These are phyloP conservation scores for Viola pubescens DNA, from an alignment of 441 rosid species.

Conservation along the genomic window DNA sequence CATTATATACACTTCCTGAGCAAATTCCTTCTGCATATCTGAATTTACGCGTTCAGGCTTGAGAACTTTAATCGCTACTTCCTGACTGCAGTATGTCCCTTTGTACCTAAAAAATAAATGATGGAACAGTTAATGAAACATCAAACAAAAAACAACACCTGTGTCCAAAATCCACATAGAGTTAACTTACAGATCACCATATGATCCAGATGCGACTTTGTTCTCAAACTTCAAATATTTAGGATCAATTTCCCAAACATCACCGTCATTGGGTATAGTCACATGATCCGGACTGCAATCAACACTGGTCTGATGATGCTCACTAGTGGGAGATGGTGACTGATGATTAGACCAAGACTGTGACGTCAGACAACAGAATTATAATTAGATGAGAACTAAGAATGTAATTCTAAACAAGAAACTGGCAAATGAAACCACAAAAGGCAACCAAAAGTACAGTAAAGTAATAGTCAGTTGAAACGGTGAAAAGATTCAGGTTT, in stretches of 20 bases:
- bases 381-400: conserved; percentile 6
- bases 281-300: conserved; percentile 45
- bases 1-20: conserved; percentile 96
- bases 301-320: conserved; percentile 27
- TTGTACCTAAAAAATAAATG: conserved; percentile 44
- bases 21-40: conserved; percentile 73
- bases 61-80: conserved; percentile 85
- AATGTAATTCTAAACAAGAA: not conserved
- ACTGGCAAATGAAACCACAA: not conserved
- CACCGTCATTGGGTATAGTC: conserved; percentile 87
- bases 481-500: not conserved
- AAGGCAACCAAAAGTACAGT: conserved; percentile 1
- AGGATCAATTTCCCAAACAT: conserved; percentile 93
- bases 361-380: conserved; percentile 33
- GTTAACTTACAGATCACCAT: conserved; percentile 75
- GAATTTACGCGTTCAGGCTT: conserved; percentile 66
- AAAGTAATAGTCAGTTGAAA: not conserved
- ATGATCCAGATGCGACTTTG: conserved; percentile 87
- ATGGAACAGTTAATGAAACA: conserved; percentile 11
- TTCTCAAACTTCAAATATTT: conserved; percentile 61
- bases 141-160: conserved; percentile 10
- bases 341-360: conserved; percentile 45
- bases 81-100: conserved; percentile 91
- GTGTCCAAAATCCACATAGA: not conserved
- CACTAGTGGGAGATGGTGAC: conserved; percentile 43